Evolutionary conservation across 2,329 filamentous ascomycete genomes (phyloP).

Genomic region (Chalara sp.): DNA sequence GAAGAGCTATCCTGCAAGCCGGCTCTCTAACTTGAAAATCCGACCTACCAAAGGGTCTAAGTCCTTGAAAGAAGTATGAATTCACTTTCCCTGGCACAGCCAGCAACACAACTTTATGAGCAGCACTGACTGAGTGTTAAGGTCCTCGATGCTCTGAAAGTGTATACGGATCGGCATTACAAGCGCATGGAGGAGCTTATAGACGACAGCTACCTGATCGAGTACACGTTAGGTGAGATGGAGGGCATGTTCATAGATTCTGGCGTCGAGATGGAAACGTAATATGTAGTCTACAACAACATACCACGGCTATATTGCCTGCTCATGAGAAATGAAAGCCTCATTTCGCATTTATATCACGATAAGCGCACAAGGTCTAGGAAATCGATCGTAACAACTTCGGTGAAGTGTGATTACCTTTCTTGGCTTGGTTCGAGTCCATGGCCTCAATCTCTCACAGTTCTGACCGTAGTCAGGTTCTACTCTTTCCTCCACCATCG

Average conservation of each 20-base stretch:
- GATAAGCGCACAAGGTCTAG: no score
- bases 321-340: no score
- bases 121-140: conserved; percentile 34
- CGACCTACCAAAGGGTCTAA: conserved; percentile 53
- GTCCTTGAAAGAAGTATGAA: conserved; percentile 20
- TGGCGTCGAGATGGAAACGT: conserved; percentile 1
- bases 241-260: conserved; percentile 39
- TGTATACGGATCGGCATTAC: conserved; percentile 92
- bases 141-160: conserved; percentile 77
- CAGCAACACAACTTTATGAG: background rate
- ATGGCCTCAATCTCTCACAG: no score
- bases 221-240: conserved; percentile 93
- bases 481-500: no score
- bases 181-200: conserved; percentile 81
- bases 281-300: no score
- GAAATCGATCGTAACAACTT: no score
- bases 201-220: conserved; percentile 89
- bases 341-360: no score
- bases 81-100: background rate
- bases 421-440: no score
- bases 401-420: no score
- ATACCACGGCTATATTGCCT: no score
- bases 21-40: conserved; percentile 64
- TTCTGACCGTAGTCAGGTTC: no score
- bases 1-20: conserved; percentile 70